Conservation (phyloP, 768 basidiomycete species). For the Agrocybe pediades region DNA sequence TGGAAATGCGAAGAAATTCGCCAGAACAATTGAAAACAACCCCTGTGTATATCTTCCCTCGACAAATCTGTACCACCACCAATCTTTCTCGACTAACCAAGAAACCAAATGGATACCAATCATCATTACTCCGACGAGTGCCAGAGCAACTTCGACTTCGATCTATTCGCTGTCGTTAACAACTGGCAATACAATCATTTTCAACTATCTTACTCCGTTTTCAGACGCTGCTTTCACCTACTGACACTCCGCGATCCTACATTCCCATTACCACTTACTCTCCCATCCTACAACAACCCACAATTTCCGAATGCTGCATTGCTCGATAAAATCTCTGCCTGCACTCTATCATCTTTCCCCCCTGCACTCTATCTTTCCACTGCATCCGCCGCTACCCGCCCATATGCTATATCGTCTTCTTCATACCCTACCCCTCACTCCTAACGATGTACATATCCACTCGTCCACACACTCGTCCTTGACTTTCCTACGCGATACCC, state of each 20-base stretch:
- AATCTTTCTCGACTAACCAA: not conserved
- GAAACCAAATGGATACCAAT: not conserved
- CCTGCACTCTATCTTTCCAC: not conserved
- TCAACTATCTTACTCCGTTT: not conserved
- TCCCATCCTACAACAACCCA: not conserved
- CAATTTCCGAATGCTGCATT: not conserved
- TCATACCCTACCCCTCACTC: not conserved
- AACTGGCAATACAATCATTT: not conserved
- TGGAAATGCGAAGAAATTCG: not conserved
- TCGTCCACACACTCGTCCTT: not conserved
- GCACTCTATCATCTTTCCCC: not conserved
- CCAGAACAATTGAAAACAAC: not conserved
- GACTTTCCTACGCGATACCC: not conserved
- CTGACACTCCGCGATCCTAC: not conserved
- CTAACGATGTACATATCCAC: slow-evolving; percentile 2
- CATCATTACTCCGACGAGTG: not conserved
- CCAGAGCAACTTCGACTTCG: not conserved
- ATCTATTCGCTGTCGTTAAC: not conserved
- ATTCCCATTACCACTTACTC: not conserved
- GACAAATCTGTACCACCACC: not conserved
- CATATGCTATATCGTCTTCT: not conserved
- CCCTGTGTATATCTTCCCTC: not conserved
- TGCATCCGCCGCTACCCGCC: not conserved
- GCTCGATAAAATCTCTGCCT: not conserved
- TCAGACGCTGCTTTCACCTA: not conserved